These are phyloP conservation scores for Kodamaea ohmeri DNA, from an alignment of 1,139 yeast species.

Conservation along the genomic window DNA sequence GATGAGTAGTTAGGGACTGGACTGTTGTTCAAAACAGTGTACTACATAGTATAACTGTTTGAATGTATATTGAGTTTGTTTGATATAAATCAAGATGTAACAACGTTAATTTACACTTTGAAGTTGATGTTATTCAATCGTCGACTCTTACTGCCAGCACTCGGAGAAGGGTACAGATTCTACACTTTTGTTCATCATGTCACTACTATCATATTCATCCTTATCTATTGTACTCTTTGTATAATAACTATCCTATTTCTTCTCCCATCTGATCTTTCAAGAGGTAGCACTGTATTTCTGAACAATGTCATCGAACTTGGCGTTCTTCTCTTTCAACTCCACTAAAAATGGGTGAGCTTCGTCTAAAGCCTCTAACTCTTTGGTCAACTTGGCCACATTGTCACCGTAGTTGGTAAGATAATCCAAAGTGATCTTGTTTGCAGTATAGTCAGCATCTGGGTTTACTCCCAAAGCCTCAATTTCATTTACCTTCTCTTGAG, in stretches of 20 bases:
- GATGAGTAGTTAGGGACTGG: constrained; percentile 5
- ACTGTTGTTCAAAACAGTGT: too few species aligned
- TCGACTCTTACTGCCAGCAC: too few species aligned
- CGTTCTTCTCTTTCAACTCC: constrained; percentile 52
- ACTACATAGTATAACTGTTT: too few species aligned
- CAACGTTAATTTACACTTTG: neutral
- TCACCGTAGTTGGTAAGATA: constrained; percentile 48
- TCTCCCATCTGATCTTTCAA: constrained; percentile 5
- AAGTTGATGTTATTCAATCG: too few species aligned
- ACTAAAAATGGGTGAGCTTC: constrained; percentile 50
- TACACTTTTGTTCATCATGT: too few species aligned
- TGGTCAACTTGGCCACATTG: constrained; percentile 38
- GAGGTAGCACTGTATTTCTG: constrained; percentile 41
- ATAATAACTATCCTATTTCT: too few species aligned
- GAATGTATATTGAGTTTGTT: neutral
- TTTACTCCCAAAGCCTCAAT: constrained; percentile 30
- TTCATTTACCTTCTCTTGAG: constrained; percentile 47
- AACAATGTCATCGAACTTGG: constrained; percentile 56
- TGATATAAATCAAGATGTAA: neutral
- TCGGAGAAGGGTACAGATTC: too few species aligned
- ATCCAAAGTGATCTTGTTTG: constrained; percentile 55
- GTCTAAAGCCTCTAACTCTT: constrained; percentile 39
- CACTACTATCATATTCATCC: too few species aligned
- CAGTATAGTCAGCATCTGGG: constrained; percentile 48
- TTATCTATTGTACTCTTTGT: neutral